Evolutionary conservation across 2,329 filamentous ascomycete species (phyloP).

Genomic region (Sclerotinia subarctica): DNA sequence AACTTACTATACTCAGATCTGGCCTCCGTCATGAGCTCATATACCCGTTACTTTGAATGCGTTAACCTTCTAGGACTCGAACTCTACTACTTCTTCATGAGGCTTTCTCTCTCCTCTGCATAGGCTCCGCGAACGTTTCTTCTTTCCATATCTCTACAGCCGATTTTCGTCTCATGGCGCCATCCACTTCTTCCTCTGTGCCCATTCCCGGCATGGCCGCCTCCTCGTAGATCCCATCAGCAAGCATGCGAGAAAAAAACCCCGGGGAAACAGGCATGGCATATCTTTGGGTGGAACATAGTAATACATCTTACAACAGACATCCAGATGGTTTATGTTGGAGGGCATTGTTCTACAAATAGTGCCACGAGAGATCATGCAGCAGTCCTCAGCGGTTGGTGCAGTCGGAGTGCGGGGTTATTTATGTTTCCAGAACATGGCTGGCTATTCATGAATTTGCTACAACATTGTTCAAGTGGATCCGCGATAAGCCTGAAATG

Average conservation of each 20-base stretch:
- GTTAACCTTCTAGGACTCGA: background rate
- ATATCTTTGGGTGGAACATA: background rate
- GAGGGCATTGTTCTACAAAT: background rate
- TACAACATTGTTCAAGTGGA: background rate
- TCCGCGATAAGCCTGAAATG: background rate
- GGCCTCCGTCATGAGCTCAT: background rate
- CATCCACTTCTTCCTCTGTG: background rate
- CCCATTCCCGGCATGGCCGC: background rate
- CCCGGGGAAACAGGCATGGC: background rate
- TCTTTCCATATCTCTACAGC: background rate
- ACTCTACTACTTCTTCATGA: background rate
- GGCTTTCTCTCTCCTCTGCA: background rate
- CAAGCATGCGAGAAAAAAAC: background rate
- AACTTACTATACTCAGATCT: background rate
- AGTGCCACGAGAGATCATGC: background rate
- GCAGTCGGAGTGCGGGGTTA: background rate
- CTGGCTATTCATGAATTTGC: background rate
- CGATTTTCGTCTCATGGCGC: background rate
- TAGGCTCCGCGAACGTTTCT: background rate
- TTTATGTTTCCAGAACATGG: background rate
- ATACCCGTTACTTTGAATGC: background rate
- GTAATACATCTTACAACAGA: too few species aligned
- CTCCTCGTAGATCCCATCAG: background rate
- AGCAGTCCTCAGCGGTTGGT: background rate
- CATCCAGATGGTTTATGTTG: too few species aligned